Base-by-base conservation (phyloP, 148 eudicot genomes). In the Cornus controversa region DNA sequence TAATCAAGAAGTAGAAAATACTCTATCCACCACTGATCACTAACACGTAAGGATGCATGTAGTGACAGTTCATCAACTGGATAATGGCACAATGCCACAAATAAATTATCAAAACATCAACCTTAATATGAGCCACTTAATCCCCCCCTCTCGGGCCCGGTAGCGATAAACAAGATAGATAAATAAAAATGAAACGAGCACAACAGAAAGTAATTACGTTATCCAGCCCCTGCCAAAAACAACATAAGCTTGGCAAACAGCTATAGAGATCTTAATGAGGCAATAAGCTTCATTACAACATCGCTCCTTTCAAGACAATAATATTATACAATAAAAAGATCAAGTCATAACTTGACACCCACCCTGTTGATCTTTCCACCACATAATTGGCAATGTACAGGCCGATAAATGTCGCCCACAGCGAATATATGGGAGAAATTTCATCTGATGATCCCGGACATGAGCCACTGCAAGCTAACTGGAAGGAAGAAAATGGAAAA, bases 321-420 rank as follows among this genome's bases (percentile, higher is more conserved):
- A 69, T 58, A n/a, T 47, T 31, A 23, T 53, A 37, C 25, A 29
- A 26, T 14, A 15, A 37, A 26, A 26, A 24, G 10, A 77, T 36
- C 6, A 34, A 54, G 22, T 20, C 16, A 3, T 36, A 26, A 31
- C n/a, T 50, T 28, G 60, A 23, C 37, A 83, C 98, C 89, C 79
- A 96, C 99, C 99, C 98, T 26, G 98, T 88, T 75, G 98, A 96
- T 70, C 99, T 90, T 86, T 96, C 99, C 31, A 96, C 95, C 31
- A 93, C 95, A 81, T 92, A 96, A 73, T 96, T 92, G 69, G 98
- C 99, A 34, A 96, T 96, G 84, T 96, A 96, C 31, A 96, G 97
- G 62, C 99, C 99, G 29, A 96, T 96, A 70, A 96, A 93, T 37
- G 99, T 96, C 53, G 99, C 99, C 99, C 99, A 96, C 29, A 96